Evolutionary conservation across 2,329 filamentous ascomycete genomes (phyloP), one percentile per base, ranked within the genome.

Genomic region (Aspergillus arachidicola): DNA sequence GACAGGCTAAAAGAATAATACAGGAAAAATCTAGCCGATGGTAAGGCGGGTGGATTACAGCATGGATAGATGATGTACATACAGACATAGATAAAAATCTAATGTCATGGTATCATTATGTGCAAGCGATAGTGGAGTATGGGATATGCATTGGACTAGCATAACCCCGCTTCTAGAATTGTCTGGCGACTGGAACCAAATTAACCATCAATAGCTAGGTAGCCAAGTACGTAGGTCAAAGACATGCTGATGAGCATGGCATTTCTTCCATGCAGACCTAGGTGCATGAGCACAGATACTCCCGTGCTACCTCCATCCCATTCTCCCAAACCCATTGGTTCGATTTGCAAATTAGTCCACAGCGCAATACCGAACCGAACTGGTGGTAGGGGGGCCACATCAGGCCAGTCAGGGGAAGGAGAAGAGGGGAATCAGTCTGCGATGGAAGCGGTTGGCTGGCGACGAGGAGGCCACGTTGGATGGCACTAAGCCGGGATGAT

Each of bases 381-480:
- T 23, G 45, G 46, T 59, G 57, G 48, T 36, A 43, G 36, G 28
- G 32, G 7, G 11, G 16, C 3, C 23, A 28, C 12, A 46, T 26
- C 45, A 43, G 55, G 28, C 62, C 64, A 64, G 62, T 66, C 61
- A 67, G 56, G 62, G 50, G 45, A 21, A 34, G n/a, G 21, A 14
- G 34, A 30, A 26, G 36, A 41, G 66, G 60, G 64, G 64, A 65
- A 69, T 64, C 59, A 23, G 26, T 32, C 30, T 58, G 46, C 55
- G 57, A 61, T 38, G 57, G 66, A 62, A 63, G 48, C 50, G 60
- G 61, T 61, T 67, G 48, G 66, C 63, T 68, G 67, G 67, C 61
- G 59, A 61, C 54, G 62, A 65, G 32, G 34, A 65, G 64, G 68
- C 69, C 69, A 71, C 68, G 69, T 71, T 69, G 69, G 60, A 59